These are phyloP conservation scores for Phytophthora sp. DNA, from an alignment of 352 stramenopile species.

Conservation along the genomic window DNA sequence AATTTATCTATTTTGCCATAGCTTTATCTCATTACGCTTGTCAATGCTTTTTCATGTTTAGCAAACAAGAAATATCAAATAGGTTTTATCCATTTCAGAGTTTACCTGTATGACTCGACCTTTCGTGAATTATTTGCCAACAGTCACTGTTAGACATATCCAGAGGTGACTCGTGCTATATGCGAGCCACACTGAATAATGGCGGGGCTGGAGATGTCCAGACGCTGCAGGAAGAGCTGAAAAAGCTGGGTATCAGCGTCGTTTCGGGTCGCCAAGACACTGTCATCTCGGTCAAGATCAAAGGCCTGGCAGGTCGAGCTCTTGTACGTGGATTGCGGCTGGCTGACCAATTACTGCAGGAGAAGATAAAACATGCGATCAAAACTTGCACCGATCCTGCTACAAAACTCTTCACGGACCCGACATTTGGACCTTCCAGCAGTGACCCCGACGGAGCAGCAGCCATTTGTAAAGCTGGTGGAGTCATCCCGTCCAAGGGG, in stretches of 20 bases:
- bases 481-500: conserved; percentile 62
- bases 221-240: conserved; percentile 78
- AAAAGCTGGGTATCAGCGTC: conserved; percentile 78
- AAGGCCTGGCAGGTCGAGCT: conserved; percentile 65
- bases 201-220: conserved; percentile 41
- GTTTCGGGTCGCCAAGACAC: conserved; percentile 80
- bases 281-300: conserved; percentile 78
- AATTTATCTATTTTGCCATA: not conserved
- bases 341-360: conserved; percentile 73
- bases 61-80: not conserved
- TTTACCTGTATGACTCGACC: no score
- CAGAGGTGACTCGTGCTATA: conserved; percentile 27
- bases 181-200: conserved; percentile 22
- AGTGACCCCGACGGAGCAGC: conserved; percentile 61
- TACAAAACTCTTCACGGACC: conserved; percentile 75
- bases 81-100: no score
- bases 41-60: no score
- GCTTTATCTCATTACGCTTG: no score
- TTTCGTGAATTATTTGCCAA: conserved; percentile 17
- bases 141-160: conserved; percentile 15
- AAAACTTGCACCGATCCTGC: conserved; percentile 50
- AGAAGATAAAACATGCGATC: conserved; percentile 75
- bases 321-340: conserved; percentile 62
- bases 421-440: conserved; percentile 77
- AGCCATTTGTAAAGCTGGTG: conserved; percentile 73